Base-by-base conservation (phyloP, 257 asterid genomes). In the Nicotiana undulata region DNA sequence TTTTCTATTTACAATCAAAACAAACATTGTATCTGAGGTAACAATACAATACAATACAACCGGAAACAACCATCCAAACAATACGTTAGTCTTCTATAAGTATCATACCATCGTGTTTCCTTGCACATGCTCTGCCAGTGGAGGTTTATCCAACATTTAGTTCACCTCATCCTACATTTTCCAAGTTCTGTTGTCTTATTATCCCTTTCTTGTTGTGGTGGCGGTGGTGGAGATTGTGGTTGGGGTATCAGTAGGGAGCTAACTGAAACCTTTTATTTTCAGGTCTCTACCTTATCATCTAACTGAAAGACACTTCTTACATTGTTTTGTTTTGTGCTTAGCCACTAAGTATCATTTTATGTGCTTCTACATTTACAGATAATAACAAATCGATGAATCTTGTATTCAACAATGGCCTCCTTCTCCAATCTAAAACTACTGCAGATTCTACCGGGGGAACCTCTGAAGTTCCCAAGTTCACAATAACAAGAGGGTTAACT, bases 391-490 rank as follows among this genome's bases (percentile, higher is more conserved):
- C 83, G 29, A 77, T 87, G 92, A 88, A 87, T 77, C 88, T 88
- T 86, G 83, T 89, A 79, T 72, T 90, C 89, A 90, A 89, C 88
- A 85, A 85, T 77, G 68, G 61, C 74, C 88, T 89, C 66, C 78
- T 67, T 64, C 31, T 86, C 63, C 84, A 82, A 83, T 80, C 85
- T 28, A 82, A 83, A 85, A 75, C 80, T 83, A 63, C 88, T 84
- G 87, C 85, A 74, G 83, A 84, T 83, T 55, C 86, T 26, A 67
- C 84, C 60, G 86, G 88, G 93, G 89, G 87, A 61, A 85, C 82
- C 85, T 72, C 86, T 40, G 34, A 81, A 81, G 63, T 80, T 85
- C 86, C 94, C 82, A 90, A 88, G 91, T 94, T 93, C 89, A 89
- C 97, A 29, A 74, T 90, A 4, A 89, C 94, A 28, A 89, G 86